Base-by-base conservation (phyloP, 352 stramenopile species). In the Pythium sp. region DNA sequence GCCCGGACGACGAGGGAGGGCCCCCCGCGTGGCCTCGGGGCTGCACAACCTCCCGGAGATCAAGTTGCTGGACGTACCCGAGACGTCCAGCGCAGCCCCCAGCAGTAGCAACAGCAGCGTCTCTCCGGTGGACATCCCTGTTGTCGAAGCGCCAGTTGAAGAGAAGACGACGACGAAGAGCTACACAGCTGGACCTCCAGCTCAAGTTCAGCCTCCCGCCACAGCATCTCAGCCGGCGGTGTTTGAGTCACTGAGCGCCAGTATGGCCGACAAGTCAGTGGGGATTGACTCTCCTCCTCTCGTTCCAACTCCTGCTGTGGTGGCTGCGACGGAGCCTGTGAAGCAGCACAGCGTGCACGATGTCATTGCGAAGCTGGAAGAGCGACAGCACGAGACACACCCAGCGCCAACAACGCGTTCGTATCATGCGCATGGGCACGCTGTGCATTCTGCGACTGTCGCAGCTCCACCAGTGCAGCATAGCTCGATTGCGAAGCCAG, bases 41-140 rank as follows among this genome's bases (percentile, higher is more conserved):
- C 67, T 72, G 7, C 61, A 64, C 30, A 22, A 62, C 36, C 62
- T 72, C 22, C 67, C 67, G 54, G 54, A 72, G 20, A 34, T 61
- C 54, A 59, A 62, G 61, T 18, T 69, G 0, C 55, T 72, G 18
- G 62, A 65, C 36, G 32, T 57, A 2, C 47, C 65, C 18, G 28
- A 60, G 20, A n/a, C n/a, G 1, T 14, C 30, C 22, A 43, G 8
- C 43, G 3, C 30, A 20, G 51, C 26, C 32, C 20, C 24, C 1
- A 14, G 2, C 24, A 49, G 34, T 22, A 58, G 15, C 54, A 49
- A 24, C 49, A 58, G 26, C 54, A n/a, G 18, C 22, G 53, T 12
- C 3, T 55, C 47, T 28, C 47, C n/a, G 7, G 47, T 18, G 47
- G 18, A 51, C 43, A 18, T 12, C 18, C 5, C 24, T 57, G 51